Percentiles rank a stretch among this genome's conserved stretches.
phyloP scores from a whole-genome alignment of 225 moss, liverwort and hornwort genomes.

The Polytrichum commune region DNA sequence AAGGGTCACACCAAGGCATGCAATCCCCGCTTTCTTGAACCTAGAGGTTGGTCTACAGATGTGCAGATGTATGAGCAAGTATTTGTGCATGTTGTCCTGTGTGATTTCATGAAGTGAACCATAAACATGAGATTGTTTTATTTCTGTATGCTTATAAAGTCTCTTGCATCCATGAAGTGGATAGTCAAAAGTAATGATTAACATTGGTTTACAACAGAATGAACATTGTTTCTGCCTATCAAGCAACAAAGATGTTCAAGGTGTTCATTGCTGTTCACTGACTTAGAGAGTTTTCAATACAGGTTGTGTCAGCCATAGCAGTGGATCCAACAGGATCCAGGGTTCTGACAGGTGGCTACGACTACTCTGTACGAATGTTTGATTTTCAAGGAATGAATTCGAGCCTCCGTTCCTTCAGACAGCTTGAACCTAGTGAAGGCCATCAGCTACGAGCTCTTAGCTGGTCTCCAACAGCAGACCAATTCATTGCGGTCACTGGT shows the following conservation, averaged over 20 bases:
- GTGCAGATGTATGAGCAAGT: conserved; percentile 19
- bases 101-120: neutral
- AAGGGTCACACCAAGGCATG: conserved; percentile 90
- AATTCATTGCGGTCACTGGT: conserved; percentile 88
- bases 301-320: conserved; percentile 90
- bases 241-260: neutral
- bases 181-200: too few relatives aligned
- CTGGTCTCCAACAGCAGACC: conserved; percentile 98
- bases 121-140: too few relatives aligned
- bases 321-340: conserved; percentile 99
- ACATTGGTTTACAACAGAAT: too few relatives aligned
- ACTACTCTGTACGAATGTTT: conserved; percentile 85
- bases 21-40: conserved; percentile 36
- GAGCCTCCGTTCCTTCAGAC: conserved; percentile 90
- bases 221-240: too few relatives aligned
- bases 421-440: conserved; percentile 95
- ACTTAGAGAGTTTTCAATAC: conserved; percentile 8
- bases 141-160: too few relatives aligned
- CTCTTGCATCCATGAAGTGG: too few relatives aligned
- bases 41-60: conserved; percentile 33
- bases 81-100: neutral
- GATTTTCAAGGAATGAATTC: conserved; percentile 99
- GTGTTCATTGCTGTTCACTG: neutral
- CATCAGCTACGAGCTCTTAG: conserved; percentile 96
- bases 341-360: conserved; percentile 87